Evolutionary conservation across 140 eudicot species (phyloP).

Genomic region (Stevia rebaudiana): DNA sequence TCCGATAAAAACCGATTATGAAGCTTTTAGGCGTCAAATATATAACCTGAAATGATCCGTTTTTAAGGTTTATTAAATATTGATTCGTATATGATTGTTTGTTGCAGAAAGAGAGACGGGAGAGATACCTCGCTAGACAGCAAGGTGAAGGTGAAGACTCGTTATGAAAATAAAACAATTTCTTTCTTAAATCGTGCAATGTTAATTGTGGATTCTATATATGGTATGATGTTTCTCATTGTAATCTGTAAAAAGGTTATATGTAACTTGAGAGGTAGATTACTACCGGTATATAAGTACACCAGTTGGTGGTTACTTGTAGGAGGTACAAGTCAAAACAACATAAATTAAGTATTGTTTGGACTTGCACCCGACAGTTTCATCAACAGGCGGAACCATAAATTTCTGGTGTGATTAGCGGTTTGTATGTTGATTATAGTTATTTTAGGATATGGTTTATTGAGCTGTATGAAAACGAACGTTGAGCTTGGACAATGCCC

Average conservation of each 20-base stretch:
- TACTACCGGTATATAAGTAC: constrained; percentile 16
- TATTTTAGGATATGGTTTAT: background rate
- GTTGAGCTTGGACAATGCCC: background rate
- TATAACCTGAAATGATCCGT: background rate
- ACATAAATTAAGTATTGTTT: constrained; percentile 10
- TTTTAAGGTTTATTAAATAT: background rate
- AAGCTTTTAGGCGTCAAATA: too few species aligned
- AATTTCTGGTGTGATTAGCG: constrained; percentile 6
- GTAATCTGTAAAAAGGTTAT: constrained; percentile 20
- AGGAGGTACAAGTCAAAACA: constrained; percentile 32
- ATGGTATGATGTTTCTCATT: constrained; percentile 10
- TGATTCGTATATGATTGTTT: background rate
- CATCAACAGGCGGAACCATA: constrained; percentile 10
- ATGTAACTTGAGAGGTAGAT: constrained; percentile 19
- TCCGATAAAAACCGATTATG: background rate
- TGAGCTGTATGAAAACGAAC: background rate
- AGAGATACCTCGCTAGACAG: constrained; percentile 72
- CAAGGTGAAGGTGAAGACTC: constrained; percentile 75
- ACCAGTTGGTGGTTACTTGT: constrained; percentile 22
- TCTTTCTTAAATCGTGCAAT: background rate
- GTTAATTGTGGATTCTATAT: constrained; percentile 6
- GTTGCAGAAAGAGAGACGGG: constrained; percentile 76
- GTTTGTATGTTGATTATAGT: background rate
- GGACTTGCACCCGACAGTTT: constrained; percentile 25
- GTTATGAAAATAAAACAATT: constrained; percentile 25